A percentile compares a stretch with the other conserved stretches of the same genome.
These are phyloP conservation scores for Sugiyamaella qingdaonensis DNA, from an alignment of 805 yeast genomes.

Conservation along the genomic window DNA sequence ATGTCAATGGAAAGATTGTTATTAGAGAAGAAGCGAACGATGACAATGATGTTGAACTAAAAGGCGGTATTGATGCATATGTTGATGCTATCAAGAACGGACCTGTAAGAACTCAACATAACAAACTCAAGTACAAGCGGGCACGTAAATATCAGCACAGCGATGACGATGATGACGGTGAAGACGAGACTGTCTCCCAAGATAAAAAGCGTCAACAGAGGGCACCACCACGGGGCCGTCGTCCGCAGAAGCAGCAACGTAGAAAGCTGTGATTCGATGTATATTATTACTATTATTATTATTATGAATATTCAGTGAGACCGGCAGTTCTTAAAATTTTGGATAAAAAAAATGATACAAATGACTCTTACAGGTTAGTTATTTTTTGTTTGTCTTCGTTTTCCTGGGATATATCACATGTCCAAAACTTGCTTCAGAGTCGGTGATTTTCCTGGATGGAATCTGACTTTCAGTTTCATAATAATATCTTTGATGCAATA, in stretches of 20 bases:
- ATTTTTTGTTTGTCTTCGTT: too few relatives aligned
- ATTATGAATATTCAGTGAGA: too few relatives aligned
- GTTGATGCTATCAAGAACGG: slow-evolving; percentile 90
- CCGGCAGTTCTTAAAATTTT: too few relatives aligned
- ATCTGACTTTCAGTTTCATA: too few relatives aligned
- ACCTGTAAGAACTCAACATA: slow-evolving; percentile 90
- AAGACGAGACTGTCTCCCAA: slow-evolving; percentile 28
- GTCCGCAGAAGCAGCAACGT: not conserved
- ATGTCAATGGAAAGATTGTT: slow-evolving; percentile 63
- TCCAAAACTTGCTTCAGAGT: too few relatives aligned
- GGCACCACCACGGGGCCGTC: not conserved
- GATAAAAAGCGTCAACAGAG: too few relatives aligned
- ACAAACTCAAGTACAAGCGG: slow-evolving; percentile 82
- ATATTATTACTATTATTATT: not conserved
- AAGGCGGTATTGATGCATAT: slow-evolving; percentile 77
- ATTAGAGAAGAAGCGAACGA: slow-evolving; percentile 40
- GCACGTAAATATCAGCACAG: slow-evolving; percentile 49
- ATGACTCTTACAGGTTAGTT: too few relatives aligned
- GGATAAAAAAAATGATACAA: too few relatives aligned
- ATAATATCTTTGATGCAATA: too few relatives aligned
- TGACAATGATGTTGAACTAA: slow-evolving; percentile 21
- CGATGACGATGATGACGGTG: slow-evolving; percentile 52
- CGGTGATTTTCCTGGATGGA: too few relatives aligned
- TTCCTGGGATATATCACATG: too few relatives aligned
- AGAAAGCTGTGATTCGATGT: not conserved